A percentile compares a stretch with the other conserved stretches of the same genome.
Conservation (phyloP, 2,329 filamentous ascomycete genomes). For the Dichotomopilus funicola region DNA sequence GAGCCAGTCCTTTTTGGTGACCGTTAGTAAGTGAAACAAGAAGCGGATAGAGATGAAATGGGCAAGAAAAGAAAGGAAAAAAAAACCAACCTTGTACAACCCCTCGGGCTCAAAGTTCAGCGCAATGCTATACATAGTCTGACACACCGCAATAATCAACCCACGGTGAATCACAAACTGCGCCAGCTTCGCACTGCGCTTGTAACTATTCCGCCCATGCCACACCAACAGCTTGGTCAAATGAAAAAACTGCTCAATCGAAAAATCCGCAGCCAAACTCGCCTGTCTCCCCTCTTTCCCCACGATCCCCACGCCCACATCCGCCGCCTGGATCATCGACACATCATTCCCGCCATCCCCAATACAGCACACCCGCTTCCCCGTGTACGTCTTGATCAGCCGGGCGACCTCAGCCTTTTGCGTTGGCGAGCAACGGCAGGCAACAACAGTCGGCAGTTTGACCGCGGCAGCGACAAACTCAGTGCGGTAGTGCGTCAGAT, state of each 20-base stretch:
- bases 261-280: slow-evolving; percentile 91
- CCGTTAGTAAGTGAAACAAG: neutral
- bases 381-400: slow-evolving; percentile 84
- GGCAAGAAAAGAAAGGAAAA: neutral
- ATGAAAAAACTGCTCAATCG: slow-evolving; percentile 90
- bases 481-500: slow-evolving; percentile 73
- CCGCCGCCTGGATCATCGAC: slow-evolving; percentile 97
- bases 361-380: slow-evolving; percentile 94
- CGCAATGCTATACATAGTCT: slow-evolving; percentile 95
- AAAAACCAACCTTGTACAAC: slow-evolving; percentile 61
- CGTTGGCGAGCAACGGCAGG: slow-evolving; percentile 91
- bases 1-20: slow-evolving; percentile 65
- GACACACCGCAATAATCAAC: slow-evolving; percentile 88
- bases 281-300: slow-evolving; percentile 96
- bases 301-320: slow-evolving; percentile 95
- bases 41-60: neutral
- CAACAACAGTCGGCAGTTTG: slow-evolving; percentile 81
- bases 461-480: slow-evolving; percentile 89
- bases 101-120: slow-evolving; percentile 89
- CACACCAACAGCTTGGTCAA: slow-evolving; percentile 96
- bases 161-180: slow-evolving; percentile 98
- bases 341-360: slow-evolving; percentile 98
- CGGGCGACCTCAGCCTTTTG: slow-evolving; percentile 93
- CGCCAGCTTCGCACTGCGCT: slow-evolving; percentile 86
- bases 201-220: slow-evolving; percentile 97